Evolutionary conservation across 306 rosid species (phyloP), one percentile per base, ranked within the genome.

Genomic region (Fagus crenata): DNA sequence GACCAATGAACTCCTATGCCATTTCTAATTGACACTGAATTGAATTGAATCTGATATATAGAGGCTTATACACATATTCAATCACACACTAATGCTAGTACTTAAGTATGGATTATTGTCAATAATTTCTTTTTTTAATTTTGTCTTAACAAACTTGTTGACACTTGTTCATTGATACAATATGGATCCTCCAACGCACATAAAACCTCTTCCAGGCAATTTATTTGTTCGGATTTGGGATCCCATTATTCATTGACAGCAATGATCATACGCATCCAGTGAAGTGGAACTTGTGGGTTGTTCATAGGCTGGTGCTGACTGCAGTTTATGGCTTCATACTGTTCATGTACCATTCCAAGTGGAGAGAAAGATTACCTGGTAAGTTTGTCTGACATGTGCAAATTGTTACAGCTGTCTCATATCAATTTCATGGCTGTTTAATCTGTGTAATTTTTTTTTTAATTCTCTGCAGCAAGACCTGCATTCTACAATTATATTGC

Each of bases 361-460:
- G 97, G 96, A 90, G 92, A 77, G 97, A 93, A 61, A 87, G 93
- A 81, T 83, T 94, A 80, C 98, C 96, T 6, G 97, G 98, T 94
- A 77, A 83, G 88, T 73, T 70, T 53, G 33, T 63, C 5, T 54
- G n/a, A 53, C 36, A 2, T 35, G 5, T 54, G 33, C 64, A 53
- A 13, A 49, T 77, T 67, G 63, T 40, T 78, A 59, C 46, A 40
- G 46, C 73, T 77, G 39, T 53, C 43, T 53, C 33, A 22, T 65
- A 37, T 76, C 41, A 53, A 68, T 79, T 76, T 67, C 56, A 77
- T 82, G 67, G 75, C 70, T 40, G 49, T 76, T 39, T 74, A 64
- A 58, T 75, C 53, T 78, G 61, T 43, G 74, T 77, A 51, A 53
- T 51, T 68, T 61, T 37, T 60, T 73, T 31, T 71, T 67, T 17